These are phyloP conservation scores for Leptosphaerulina australis DNA, from an alignment of 2,329 filamentous ascomycete species.

Conservation along the genomic window DNA sequence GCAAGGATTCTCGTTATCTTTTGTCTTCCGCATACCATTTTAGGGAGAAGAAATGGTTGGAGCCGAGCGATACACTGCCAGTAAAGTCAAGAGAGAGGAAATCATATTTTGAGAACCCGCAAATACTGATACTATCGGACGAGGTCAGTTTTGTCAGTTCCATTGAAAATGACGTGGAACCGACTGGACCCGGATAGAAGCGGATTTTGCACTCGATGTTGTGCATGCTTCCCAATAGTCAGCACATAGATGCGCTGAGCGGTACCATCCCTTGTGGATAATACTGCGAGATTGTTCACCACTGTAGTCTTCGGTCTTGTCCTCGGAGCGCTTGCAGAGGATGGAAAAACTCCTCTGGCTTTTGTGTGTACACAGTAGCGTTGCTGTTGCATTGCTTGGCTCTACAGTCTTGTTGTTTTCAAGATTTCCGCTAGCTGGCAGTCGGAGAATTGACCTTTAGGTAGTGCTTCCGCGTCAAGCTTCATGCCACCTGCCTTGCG, in stretches of 20 bases:
- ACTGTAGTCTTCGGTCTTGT: constrained; percentile 69
- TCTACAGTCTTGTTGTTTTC: constrained; percentile 55
- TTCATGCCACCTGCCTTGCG: constrained; percentile 3
- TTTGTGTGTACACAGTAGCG: constrained; percentile 75
- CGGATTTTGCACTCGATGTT: constrained; percentile 68
- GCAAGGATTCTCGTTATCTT: constrained; percentile 53
- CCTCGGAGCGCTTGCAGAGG: constrained; percentile 67
- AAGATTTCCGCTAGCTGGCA: constrained; percentile 54
- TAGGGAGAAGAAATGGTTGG: constrained; percentile 51
- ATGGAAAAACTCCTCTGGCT: constrained; percentile 65
- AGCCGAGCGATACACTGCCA: constrained; percentile 24
- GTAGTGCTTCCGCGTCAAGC: constrained; percentile 8
- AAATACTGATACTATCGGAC: constrained; percentile 32
- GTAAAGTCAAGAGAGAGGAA: constrained; percentile 17
- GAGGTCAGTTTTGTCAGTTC: constrained; percentile 54
- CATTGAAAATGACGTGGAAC: constrained; percentile 58
- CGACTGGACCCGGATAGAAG: constrained; percentile 50
- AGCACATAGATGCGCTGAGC: constrained; percentile 69
- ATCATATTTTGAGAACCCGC: constrained; percentile 25
- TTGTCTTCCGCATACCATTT: constrained; percentile 54
- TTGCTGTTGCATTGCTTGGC: constrained; percentile 61
- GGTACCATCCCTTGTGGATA: constrained; percentile 74
- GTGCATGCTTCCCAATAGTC: constrained; percentile 67
- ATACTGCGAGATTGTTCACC: constrained; percentile 67
- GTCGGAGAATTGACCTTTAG: constrained; percentile 22